Evolutionary conservation across 2,329 filamentous ascomycete genomes (phyloP), one percentile per base, ranked within the genome.

Genomic region (Nakataea oryzae): DNA sequence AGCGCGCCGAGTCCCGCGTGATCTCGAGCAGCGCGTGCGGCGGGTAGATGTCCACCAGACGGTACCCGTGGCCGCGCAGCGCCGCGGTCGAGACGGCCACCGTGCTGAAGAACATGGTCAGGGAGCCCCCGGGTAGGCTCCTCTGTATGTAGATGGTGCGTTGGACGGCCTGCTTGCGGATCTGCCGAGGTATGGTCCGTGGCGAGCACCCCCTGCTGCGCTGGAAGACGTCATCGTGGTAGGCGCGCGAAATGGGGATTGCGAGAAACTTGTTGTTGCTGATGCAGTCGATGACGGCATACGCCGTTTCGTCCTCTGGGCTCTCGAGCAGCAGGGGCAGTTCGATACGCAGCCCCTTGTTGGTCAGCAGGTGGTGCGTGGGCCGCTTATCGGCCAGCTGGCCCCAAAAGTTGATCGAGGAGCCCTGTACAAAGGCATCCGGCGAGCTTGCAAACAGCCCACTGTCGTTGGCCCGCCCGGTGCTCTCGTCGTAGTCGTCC

Each of bases 371-470:
- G 29, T 62, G 57, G 54, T 62, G 61, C 21, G 58, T 58, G 12
- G 61, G 58, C 26, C 34, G 24, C 21, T 14, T 9, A 13, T 32
- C 29, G 17, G 61, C 60, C 21, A 62, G 61, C 57, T 62, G 61
- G n/a, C 61, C 61, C 61, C 61, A 62, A 14, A 62, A 62, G 8
- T 41, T 41, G 34, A 62, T 57, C 24, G 32, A 61, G 2, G 30
- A 50, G 29, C n/a, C 57, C 4, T 59, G 56, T 7, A 41, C 28
- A 30, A 66, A 66, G 17, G 41, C 54, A 4, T 34, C 56, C 3
- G 65, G 64, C 5, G 64, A 65, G 11, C 55, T 29, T 1, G 65
- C 65, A 57, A 66, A 64, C 12, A 66, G 62, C 24, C 63, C 61
- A 21, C 58, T 41, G 21, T 21, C 41, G 7, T 14, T 59, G 21